Conservation (phyloP, 768 basidiomycete genomes). For the Coprinellus micaceus region DNA sequence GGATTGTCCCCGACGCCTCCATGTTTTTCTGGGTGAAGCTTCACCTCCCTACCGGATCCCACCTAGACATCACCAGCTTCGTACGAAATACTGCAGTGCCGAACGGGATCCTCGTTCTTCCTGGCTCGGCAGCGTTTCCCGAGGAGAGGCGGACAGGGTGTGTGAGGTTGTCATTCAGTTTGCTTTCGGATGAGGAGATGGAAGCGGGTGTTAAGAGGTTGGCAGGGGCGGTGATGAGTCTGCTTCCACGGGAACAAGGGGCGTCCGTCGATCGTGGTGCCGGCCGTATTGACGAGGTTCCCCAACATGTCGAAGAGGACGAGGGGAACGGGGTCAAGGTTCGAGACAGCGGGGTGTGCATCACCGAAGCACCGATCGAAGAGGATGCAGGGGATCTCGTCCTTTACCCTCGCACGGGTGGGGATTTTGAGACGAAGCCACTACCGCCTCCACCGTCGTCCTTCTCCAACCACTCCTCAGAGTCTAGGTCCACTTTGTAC, state of each 20-base stretch:
- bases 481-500: not conserved
- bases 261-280: not conserved
- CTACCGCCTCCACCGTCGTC: too few species aligned
- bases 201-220: conserved; percentile 70
- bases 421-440: too few species aligned
- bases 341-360: too few species aligned
- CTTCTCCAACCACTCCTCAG: too few species aligned
- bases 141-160: conserved; percentile 59
- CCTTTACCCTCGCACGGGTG: too few species aligned
- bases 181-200: conserved; percentile 57
- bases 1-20: conserved; percentile 63
- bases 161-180: conserved; percentile 76
- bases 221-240: not conserved
- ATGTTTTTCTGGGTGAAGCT: conserved; percentile 81
- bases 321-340: too few species aligned
- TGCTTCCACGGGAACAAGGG: not conserved
- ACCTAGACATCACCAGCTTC: conserved; percentile 62
- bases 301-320: too few species aligned
- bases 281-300: too few species aligned
- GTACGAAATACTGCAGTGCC: conserved; percentile 68
- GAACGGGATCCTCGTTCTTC: conserved; percentile 76
- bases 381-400: too few species aligned
- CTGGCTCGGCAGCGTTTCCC: conserved; percentile 74
- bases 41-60: conserved; percentile 9
- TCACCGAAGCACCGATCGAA: too few species aligned